Evolutionary conservation across 2,329 filamentous ascomycete genomes (phyloP).

Genomic region (Tolypocladium album): DNA sequence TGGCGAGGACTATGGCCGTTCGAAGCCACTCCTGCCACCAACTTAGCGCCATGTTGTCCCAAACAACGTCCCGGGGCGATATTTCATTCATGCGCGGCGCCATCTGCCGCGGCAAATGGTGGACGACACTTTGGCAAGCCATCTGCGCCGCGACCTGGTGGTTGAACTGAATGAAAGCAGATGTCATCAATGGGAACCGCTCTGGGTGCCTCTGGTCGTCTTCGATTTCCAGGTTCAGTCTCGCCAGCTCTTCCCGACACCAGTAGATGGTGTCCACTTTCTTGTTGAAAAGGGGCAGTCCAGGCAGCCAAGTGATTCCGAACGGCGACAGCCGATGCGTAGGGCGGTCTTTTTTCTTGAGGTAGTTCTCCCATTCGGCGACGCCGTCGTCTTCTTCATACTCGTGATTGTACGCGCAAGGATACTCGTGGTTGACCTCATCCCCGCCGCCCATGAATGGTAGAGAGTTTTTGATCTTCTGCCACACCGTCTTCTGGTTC

Average conservation of each 20-base stretch:
- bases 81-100: slow-evolving; percentile 87
- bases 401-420: slow-evolving; percentile 49
- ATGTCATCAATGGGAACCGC: slow-evolving; percentile 84
- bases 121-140: slow-evolving; percentile 86
- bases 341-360: slow-evolving; percentile 72
- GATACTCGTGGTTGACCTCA: slow-evolving; percentile 43
- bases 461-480: slow-evolving; percentile 36
- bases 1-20: slow-evolving; percentile 49
- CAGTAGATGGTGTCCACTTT: slow-evolving; percentile 95
- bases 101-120: slow-evolving; percentile 92
- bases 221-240: slow-evolving; percentile 86
- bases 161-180: slow-evolving; percentile 97
- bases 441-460: slow-evolving; percentile 37
- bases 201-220: slow-evolving; percentile 78
- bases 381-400: slow-evolving; percentile 46
- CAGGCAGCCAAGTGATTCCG: slow-evolving; percentile 59
- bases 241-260: slow-evolving; percentile 75
- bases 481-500: slow-evolving; percentile 35
- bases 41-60: slow-evolving; percentile 92
- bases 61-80: slow-evolving; percentile 82
- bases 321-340: slow-evolving; percentile 65
- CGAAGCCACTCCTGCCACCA: slow-evolving; percentile 89
- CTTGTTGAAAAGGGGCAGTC: slow-evolving; percentile 67
- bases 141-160: slow-evolving; percentile 96
- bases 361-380: slow-evolving; percentile 71